A percentile compares a stretch with the other conserved stretches of the same genome.
phyloP scores from a whole-genome alignment of 805 yeast genomes.

The Starmerella powellii region DNA sequence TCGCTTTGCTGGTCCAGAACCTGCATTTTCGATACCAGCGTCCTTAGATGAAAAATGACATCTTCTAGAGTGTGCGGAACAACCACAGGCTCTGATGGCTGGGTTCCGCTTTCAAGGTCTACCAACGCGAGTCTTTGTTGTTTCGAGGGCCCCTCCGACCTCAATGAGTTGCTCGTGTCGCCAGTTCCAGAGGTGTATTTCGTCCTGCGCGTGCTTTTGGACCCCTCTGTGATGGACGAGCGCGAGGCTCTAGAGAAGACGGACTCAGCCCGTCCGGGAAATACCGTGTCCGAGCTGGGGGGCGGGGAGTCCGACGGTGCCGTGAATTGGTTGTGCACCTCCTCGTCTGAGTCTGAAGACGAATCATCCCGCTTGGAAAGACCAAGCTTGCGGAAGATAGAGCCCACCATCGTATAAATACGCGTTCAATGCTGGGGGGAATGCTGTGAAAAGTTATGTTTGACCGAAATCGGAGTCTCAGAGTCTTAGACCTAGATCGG shows the following conservation, averaged over 20 bases:
- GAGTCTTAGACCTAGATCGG: no score
- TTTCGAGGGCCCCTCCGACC: constrained; percentile 3
- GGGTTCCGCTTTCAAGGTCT: not conserved
- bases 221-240: not conserved
- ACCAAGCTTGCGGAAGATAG: constrained; percentile 5
- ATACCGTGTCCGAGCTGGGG: not conserved
- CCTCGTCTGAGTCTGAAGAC: constrained; percentile 5
- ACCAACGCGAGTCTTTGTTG: constrained; percentile 2
- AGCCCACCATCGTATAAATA: constrained; percentile 3
- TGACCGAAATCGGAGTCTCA: no score
- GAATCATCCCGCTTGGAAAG: constrained; percentile 3
- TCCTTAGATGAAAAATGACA: not conserved
- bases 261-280: constrained; percentile 1
- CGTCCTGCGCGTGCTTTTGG: constrained; percentile 4
- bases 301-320: constrained; percentile 7
- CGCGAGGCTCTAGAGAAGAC: constrained; percentile 4
- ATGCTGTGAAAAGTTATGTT: no score
- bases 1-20: not conserved
- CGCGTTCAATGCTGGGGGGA: no score
- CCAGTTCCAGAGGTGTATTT: constrained; percentile 6
- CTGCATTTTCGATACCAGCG: not conserved
- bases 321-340: constrained; percentile 6
- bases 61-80: not conserved
- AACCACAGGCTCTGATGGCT: not conserved
- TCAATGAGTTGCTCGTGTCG: constrained; percentile 4